Conservation (phyloP, 257 asterid species). For the Gentiana macrophylla region DNA sequence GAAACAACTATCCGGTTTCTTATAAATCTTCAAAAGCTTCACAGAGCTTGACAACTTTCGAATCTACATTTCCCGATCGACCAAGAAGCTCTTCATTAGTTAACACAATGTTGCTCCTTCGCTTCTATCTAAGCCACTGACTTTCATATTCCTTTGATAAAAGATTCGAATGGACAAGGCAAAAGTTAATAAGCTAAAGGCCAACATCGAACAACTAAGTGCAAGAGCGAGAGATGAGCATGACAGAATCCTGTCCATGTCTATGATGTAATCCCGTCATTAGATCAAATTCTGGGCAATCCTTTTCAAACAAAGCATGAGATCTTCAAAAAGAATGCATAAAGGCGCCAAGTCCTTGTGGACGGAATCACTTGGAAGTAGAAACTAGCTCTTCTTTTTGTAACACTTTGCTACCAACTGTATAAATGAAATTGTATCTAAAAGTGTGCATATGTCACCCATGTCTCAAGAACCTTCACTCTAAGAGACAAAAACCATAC, state of each 20-base stretch:
- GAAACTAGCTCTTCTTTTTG: slow-evolving; percentile 18
- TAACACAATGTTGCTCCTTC: slow-evolving; percentile 23
- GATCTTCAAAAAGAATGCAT: slow-evolving; percentile 25
- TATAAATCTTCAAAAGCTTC: slow-evolving; percentile 37
- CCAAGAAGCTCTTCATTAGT: slow-evolving; percentile 53
- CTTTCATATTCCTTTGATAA: slow-evolving; percentile 17
- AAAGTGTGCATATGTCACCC: slow-evolving; percentile 34
- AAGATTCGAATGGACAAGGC: slow-evolving; percentile 29
- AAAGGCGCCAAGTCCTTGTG: slow-evolving; percentile 19
- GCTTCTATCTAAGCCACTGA: slow-evolving; percentile 14
- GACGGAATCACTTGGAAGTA: slow-evolving; percentile 10
- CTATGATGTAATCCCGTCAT: slow-evolving; percentile 35
- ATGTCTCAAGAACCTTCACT: slow-evolving; percentile 36
- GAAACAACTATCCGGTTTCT: slow-evolving; percentile 18
- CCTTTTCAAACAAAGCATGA: slow-evolving; percentile 40
- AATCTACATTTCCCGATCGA: slow-evolving; percentile 35
- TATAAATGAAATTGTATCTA: slow-evolving; percentile 20
- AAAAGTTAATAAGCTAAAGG: slow-evolving; percentile 53
- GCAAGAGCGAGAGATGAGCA: slow-evolving; percentile 50
- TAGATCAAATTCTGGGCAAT: slow-evolving; percentile 56
- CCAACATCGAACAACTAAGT: slow-evolving; percentile 68
- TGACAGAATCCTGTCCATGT: slow-evolving; percentile 50
- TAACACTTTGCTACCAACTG: slow-evolving; percentile 15
- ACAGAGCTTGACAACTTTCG: slow-evolving; percentile 35
- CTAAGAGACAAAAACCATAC: slow-evolving; percentile 65